A percentile compares a stretch with the other conserved stretches of the same genome.
phyloP scores from a whole-genome alignment of 2,329 filamentous ascomycete genomes.

The Sporothrix dimorphospora region DNA sequence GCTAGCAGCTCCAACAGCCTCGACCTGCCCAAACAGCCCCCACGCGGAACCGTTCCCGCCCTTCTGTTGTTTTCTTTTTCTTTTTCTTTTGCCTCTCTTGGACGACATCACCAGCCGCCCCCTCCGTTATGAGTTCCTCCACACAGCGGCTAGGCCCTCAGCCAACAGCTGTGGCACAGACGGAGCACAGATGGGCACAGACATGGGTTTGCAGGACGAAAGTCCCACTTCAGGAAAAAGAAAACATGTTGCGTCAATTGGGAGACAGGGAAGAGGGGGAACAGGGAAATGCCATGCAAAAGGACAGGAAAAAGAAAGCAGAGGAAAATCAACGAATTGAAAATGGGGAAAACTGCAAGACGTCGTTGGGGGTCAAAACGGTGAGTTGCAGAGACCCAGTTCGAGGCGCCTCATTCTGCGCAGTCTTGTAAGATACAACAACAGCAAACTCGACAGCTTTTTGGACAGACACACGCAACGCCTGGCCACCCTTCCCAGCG shows the following conservation, averaged over 20 bases:
- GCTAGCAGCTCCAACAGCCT: not conserved
- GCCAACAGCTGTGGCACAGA: not conserved
- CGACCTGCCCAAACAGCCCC: not conserved
- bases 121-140: not conserved
- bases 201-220: not conserved
- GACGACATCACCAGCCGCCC: not conserved
- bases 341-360: not conserved
- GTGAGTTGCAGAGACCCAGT: no score
- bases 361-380: constrained; percentile 14
- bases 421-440: no score
- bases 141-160: not conserved
- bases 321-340: no score
- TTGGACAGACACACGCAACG: not conserved
- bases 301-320: not conserved
- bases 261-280: not conserved
- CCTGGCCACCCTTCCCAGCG: not conserved
- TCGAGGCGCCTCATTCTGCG: no score
- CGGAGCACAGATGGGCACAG: constrained; percentile 17
- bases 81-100: not conserved
- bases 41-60: not conserved
- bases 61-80: not conserved
- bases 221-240: not conserved
- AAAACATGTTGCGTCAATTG: not conserved
- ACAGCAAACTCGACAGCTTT: not conserved
- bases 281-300: not conserved